Base-by-base conservation (phyloP, 441 rosid species). In the Croton setiger region DNA sequence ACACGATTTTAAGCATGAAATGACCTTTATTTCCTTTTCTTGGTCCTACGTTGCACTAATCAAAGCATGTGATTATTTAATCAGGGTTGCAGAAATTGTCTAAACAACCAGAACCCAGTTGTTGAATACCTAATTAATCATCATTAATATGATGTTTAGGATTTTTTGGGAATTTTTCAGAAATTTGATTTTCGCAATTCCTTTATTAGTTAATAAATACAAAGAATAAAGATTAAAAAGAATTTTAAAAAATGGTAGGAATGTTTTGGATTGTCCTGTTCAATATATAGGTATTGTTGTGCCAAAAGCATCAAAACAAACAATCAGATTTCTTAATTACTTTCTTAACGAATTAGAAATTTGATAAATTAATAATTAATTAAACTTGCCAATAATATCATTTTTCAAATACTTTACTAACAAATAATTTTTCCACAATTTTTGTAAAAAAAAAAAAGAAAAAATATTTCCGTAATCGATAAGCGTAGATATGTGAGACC, bases 271-370 rank as follows among this genome's bases (percentile, higher is more conserved):
- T 14, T 41, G 37, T 63, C 36, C 0, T 63, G 35, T 63, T 21
- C 33, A 43, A 14, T 12, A 47, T 48, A 15, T 21, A 21, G 18
- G 13, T 14, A 5, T 61, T 61, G 35, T 61, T 43, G 5, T 21
- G 53, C 66, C 66, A 62, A 62, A 43, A 43, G 44, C 12, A 49
- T 48, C 17, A 4, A 48, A 35, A 48, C 56, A 49, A 49, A 48
- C 21, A 49, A 64, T 64, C 15, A 33, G 23, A 35, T 64, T 64
- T 27, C 31, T 27, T 1, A 27, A 27, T 27, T 2, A 27, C 1
- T 27, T 1, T 27, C 31, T 27, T 27, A 27, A 27, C 31, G 2
- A 27, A 27, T 27, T 13, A 64, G 67, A 48, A 48, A 18, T 3
- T 64, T 37, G 8, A 7, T 4, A 7, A 37, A 37, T 37, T 37